Base-by-base conservation (phyloP, 2,329 filamentous ascomycete genomes). In the Exophiala spinifera region DNA sequence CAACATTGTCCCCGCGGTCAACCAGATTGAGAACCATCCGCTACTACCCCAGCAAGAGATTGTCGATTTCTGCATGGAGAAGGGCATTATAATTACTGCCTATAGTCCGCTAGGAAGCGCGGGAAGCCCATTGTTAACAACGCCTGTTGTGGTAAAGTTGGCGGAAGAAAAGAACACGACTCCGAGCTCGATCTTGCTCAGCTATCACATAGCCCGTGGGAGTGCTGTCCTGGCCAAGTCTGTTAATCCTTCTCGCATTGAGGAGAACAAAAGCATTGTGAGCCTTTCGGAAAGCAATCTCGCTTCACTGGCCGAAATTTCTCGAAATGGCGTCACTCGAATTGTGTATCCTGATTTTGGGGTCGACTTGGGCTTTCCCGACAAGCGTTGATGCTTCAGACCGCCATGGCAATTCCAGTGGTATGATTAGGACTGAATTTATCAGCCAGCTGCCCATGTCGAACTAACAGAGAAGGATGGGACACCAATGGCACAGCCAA, bases 31-130 rank as follows among this genome's bases (percentile, higher is more conserved):
- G 63, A 69, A 74, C 20, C 79, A 82, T 61, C 79, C 75, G 1
- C 80, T 74, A 69, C 69, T 82, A 13, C 77, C 79, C 56, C 79
- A 82, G 61, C 66, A 66, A 14, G 65, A 65, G 1, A 79, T 81
- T 50, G 66, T 69, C 15, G 72, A 75, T 8, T 80, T 73, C 69
- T 76, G 79, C 65, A 74, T 73, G 53, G 60, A 67, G 11, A 75
- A 78, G 53, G 74, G 74, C 19, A 81, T 81, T 59, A 77, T 79
- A 63, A 62, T 81, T 53, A 79, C 75, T 3, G 77, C 79, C 50
- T 82, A 81, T 65, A 79, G 75, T 33, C 77, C 79, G 0, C 76
- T 81, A 14, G 79, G 79, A 11, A 81, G 80, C 64, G 75, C 72
- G 6, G 73, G 73, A 3, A 72, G 70, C 50, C 73, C 73, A 31